A percentile compares a stretch with the other conserved stretches of the same genome.
phyloP scores from a whole-genome alignment of 106 monocot species.

The Dioscorea dumetorum region DNA sequence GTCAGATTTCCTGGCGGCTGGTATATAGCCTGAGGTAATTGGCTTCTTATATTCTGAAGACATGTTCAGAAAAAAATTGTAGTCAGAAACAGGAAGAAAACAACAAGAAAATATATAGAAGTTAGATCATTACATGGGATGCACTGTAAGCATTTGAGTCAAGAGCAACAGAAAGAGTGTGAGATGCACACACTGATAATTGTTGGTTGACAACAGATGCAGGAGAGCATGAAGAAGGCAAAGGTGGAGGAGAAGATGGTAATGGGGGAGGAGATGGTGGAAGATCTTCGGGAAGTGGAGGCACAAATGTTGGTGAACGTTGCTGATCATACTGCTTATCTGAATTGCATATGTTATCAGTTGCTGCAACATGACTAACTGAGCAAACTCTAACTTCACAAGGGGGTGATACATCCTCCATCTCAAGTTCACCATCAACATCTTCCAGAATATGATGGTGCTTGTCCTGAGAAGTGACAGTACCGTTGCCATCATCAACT shows the following conservation, averaged over 20 bases:
- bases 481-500: slow-evolving; percentile 21
- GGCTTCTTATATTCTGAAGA: slow-evolving; percentile 43
- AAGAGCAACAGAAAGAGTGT: slow-evolving; percentile 12
- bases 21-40: slow-evolving; percentile 10
- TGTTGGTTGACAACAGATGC: slow-evolving; percentile 3
- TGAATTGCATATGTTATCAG: slow-evolving; percentile 1
- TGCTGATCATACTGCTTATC: slow-evolving; percentile 17
- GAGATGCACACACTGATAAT: slow-evolving; percentile 1
- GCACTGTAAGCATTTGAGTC: slow-evolving; percentile 9
- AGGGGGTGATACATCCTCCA: slow-evolving; percentile 93
- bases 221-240: slow-evolving; percentile 7
- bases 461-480: slow-evolving; percentile 19
- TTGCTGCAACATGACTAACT: slow-evolving; percentile 11
- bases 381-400: slow-evolving; percentile 31
- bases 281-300: slow-evolving; percentile 76
- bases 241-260: slow-evolving; percentile 77
- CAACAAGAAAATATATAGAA: background rate
- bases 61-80: background rate
- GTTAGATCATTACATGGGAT: slow-evolving; percentile 37
- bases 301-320: slow-evolving; percentile 25
- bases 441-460: slow-evolving; percentile 80
- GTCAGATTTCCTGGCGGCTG: slow-evolving; percentile 19
- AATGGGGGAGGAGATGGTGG: slow-evolving; percentile 93
- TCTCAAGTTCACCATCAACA: slow-evolving; percentile 97
- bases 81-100: background rate